Evolutionary conservation across 805 yeast genomes (phyloP), one percentile per base, ranked within the genome.

Genomic region (Saturnispora dispora): DNA sequence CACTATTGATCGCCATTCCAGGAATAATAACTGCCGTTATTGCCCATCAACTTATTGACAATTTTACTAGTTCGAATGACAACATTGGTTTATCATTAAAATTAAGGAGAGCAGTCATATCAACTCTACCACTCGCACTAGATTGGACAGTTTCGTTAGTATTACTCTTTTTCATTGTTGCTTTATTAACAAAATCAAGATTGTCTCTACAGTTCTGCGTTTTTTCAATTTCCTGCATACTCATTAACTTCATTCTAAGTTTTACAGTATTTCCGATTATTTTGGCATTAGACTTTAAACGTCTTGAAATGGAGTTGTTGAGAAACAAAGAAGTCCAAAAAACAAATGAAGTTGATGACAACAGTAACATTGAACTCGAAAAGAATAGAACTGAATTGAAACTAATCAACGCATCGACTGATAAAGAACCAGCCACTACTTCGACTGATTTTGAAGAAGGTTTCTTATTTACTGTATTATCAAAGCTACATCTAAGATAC

Each of bases 261-360:
- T 60, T 80, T 46, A 77, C 90, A 1, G 86, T 73, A 63, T 77
- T 85, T 53, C 69, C 81, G 1, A 80, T 88, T 0, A 78, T 85
- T 1, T 67, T 86, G 30, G 73, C 83, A 17, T 76, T 87, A 37
- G 95, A 88, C 66, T 67, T 82, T 30, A 75, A 82, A 45, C 72
- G 88, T 50, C 63, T 76, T 27, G 90, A 83, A 57, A 70, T 83
- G 17, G 13, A 37, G 20, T 18, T 18, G 17, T 10, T 10, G 6
- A n/a, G 3, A 18, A 18, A 17, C 1, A 18, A 17, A 10, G 17
- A 18, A 11, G 41, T 4, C 8, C 5, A 37, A 76, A 76, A 15
- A 88, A 82, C 53, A 23, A 23, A 40, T 7, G 30, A 22, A 20
- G 27, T 9, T 13, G 18, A 40, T 23, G n/a, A 40, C 17, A 8